Conservation (phyloP, 306 rosid genomes). For the Rosa rugosa region DNA sequence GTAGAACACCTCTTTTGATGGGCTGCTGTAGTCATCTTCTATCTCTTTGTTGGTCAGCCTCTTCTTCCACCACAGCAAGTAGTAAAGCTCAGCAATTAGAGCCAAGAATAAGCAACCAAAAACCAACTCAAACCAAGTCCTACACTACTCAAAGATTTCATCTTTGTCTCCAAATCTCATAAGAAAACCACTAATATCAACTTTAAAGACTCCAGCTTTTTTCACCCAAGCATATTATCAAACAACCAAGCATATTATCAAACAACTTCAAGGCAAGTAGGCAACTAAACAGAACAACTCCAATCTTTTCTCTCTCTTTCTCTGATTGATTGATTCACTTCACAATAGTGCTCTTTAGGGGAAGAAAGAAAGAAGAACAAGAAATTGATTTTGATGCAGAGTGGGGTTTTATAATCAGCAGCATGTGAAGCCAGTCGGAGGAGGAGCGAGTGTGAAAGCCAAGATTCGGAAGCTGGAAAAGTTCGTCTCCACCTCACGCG, state of each 20-base stretch:
- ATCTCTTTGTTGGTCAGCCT: conserved; percentile 65
- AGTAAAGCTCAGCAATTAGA: conserved; percentile 90
- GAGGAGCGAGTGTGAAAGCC: too few species aligned
- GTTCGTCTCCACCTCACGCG: too few species aligned
- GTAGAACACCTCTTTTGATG: conserved; percentile 71
- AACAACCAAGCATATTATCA: conserved; percentile 9
- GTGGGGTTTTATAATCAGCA: too few species aligned
- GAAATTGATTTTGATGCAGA: too few species aligned
- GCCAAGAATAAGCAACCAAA: conserved; percentile 90
- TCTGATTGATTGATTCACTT: too few species aligned
- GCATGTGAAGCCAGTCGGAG: too few species aligned
- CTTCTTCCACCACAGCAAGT: conserved; percentile 95
- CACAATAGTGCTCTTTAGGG: too few species aligned
- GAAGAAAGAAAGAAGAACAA: too few species aligned
- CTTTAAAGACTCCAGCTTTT: conserved; percentile 11
- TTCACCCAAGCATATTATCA: conserved; percentile 8
- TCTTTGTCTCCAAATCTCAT: conserved; percentile 56
- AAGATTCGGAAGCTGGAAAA: too few species aligned
- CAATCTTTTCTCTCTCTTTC: conserved; percentile 2
- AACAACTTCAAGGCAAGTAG: not conserved
- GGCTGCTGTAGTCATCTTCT: conserved; percentile 63
- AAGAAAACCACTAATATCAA: conserved; percentile 23
- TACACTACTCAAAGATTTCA: conserved; percentile 92
- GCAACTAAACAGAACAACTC: conserved; percentile 20
- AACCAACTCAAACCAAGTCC: conserved; percentile 89